Conservation (phyloP, 495 filamentous ascomycete species). For the Rhizodiscina lignyota region DNA sequence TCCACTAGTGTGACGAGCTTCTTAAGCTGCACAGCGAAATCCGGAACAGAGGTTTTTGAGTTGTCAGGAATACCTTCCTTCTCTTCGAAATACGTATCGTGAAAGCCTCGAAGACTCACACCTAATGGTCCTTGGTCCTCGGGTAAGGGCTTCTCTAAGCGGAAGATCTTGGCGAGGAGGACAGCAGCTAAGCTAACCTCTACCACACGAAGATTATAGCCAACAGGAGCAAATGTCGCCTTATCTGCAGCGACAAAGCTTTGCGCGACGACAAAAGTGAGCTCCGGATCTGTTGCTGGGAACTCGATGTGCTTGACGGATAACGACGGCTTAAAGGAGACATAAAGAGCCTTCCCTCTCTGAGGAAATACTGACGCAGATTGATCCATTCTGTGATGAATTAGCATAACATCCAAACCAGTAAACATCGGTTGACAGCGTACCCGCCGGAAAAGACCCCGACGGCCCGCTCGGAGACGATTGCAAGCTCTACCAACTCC, state of each 20-base stretch:
- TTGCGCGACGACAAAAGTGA: constrained; percentile 87
- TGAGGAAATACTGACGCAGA: constrained; percentile 88
- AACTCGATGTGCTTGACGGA: constrained; percentile 63
- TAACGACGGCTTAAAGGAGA: constrained; percentile 75
- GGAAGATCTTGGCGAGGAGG: constrained; percentile 43
- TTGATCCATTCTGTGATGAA: constrained; percentile 65
- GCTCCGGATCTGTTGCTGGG: constrained; percentile 62
- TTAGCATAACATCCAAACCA: constrained; percentile 2
- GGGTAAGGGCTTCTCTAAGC: constrained; percentile 42
- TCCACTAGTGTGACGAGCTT: constrained; percentile 47
- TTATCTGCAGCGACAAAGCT: constrained; percentile 89
- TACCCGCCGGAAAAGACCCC: constrained; percentile 93
- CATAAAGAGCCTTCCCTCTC: constrained; percentile 72
- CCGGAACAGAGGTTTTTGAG: constrained; percentile 16
- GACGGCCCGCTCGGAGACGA: constrained; percentile 85
- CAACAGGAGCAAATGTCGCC: constrained; percentile 76
- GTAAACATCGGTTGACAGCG: constrained; percentile 17
- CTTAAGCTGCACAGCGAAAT: constrained; percentile 47
- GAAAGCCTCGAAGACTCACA: constrained; percentile 70
- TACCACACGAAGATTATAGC: constrained; percentile 94
- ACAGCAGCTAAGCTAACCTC: constrained; percentile 85
- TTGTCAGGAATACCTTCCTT: constrained; percentile 31
- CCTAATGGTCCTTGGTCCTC: constrained; percentile 71
- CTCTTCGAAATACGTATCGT: constrained; percentile 59
- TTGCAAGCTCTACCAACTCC: constrained; percentile 73